Base-by-base conservation (phyloP, 768 basidiomycete genomes). In the Russula abietina region DNA sequence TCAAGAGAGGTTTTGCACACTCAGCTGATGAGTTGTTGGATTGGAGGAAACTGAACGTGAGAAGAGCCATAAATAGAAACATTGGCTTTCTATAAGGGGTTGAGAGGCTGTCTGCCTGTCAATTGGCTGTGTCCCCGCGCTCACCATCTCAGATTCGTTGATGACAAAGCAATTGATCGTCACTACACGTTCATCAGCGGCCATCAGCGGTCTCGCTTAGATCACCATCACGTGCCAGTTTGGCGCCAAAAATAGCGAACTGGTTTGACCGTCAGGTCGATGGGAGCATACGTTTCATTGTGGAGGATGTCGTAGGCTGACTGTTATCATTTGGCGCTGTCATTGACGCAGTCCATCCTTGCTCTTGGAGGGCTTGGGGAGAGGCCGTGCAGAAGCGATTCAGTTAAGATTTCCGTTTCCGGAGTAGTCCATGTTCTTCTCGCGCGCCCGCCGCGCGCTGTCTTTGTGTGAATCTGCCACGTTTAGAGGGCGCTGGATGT, bases 21-120 rank as follows among this genome's bases (percentile, higher is more conserved):
- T 16, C 26, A 26, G 48, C 48, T 26, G 22, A 26, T 10, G 54
- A 22, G 32, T 22, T 12, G 48, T 38, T 33, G 33, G 33, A 9
- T 48, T 16, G 16, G 17, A 46, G 39, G 57, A n/a, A 11, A 30
- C 2, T n/a, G 17, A 38, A 28, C 58, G 61, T 61, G 62, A 45
- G 62, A 57, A 54, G 11, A n/a, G 12, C 57, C 57, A 24, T n/a
- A 59, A 59, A 63, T 30, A 52, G 62, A 24, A 55, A 63, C 28
- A 63, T 63, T 63, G n/a, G 14, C 24, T 62, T 54, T 41, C 57
- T 28, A 38, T 39, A 63, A 54, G 39, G 11, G 33, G 57, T 41
- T 46, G 24, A 55, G 24, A 24, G 11, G 46, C 46, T 48, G 46
- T 48, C 33, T 33, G 10, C 33, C 10, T 33, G 2, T 33, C 33